Percentiles rank a stretch among this genome's conserved stretches.
Conservation (phyloP, 73 alveolate genomes). For the Durusdinium trenchii region DNA sequence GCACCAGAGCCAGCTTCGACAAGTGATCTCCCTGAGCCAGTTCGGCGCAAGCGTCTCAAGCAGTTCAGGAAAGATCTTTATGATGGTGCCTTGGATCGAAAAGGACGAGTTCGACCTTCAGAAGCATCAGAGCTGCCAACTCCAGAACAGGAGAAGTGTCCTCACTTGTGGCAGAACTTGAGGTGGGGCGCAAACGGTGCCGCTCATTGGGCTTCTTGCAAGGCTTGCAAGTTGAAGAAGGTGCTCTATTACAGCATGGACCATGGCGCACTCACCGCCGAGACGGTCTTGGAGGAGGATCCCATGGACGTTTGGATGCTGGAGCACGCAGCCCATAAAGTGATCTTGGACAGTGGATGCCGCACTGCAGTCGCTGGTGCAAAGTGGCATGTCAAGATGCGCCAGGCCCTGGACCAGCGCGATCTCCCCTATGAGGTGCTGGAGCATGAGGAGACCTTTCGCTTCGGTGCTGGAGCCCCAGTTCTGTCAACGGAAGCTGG, state of each 20-base stretch:
- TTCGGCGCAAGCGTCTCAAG: neutral
- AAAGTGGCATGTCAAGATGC: neutral
- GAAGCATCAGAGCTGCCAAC: neutral
- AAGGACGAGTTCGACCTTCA: neutral
- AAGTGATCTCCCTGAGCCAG: neutral
- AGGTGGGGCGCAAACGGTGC: neutral
- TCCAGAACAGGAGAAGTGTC: neutral
- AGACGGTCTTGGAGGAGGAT: too few relatives aligned
- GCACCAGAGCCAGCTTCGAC: neutral
- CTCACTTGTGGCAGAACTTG: neutral
- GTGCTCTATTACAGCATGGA: neutral
- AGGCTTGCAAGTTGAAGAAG: neutral
- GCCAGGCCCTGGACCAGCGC: neutral
- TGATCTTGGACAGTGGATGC: conserved; percentile 9
- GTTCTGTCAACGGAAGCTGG: neutral
- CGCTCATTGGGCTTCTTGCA: neutral
- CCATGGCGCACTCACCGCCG: neutral
- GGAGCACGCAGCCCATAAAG: neutral
- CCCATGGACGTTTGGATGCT: neutral
- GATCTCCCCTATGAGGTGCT: neutral
- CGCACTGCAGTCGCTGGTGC: neutral
- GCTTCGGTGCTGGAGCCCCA: neutral
- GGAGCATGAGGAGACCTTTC: neutral
- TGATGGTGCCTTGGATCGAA: neutral
- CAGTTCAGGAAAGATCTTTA: neutral